These are phyloP conservation scores for Candida yuanshanica DNA, from an alignment of 805 yeast species.

Conservation along the genomic window DNA sequence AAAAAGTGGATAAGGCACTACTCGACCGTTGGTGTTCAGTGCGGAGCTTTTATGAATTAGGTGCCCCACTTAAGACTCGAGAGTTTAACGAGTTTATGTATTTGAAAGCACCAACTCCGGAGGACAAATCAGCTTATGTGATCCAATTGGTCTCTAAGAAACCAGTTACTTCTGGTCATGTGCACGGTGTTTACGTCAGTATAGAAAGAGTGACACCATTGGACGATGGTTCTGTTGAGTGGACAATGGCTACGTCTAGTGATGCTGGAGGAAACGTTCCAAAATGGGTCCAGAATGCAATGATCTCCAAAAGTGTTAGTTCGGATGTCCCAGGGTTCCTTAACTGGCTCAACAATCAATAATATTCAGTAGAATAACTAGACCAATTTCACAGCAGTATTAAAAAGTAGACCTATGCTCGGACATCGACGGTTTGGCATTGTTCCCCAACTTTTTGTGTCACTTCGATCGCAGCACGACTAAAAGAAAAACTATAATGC, in stretches of 20 bases:
- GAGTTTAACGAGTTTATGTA: conserved; percentile 33
- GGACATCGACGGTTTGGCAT: not conserved
- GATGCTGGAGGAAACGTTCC: conserved; percentile 38
- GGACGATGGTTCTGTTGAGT: conserved; percentile 17
- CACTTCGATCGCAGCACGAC: not conserved
- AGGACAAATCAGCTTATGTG: conserved; percentile 19
- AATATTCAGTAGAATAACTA: not conserved
- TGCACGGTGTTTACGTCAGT: conserved; percentile 30
- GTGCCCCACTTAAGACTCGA: conserved; percentile 30
- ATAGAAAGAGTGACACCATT: conserved; percentile 27
- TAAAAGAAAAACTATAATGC: too few species aligned
- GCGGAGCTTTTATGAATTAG: conserved; percentile 31
- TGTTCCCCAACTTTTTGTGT: not conserved
- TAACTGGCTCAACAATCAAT: conserved; percentile 16
- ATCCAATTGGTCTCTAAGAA: conserved; percentile 28
- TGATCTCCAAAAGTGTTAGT: conserved; percentile 33
- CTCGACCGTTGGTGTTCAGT: conserved; percentile 25
- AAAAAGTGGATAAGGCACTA: not conserved
- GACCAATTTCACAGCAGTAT: too few species aligned
- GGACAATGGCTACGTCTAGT: conserved; percentile 35
- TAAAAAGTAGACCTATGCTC: too few species aligned
- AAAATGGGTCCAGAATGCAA: conserved; percentile 33
- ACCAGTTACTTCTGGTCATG: conserved; percentile 19
- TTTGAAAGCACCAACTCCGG: conserved; percentile 17
- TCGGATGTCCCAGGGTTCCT: conserved; percentile 34